Base-by-base conservation (phyloP, 2,329 filamentous ascomycete species). In the Rhinocladiella mackenziei region DNA sequence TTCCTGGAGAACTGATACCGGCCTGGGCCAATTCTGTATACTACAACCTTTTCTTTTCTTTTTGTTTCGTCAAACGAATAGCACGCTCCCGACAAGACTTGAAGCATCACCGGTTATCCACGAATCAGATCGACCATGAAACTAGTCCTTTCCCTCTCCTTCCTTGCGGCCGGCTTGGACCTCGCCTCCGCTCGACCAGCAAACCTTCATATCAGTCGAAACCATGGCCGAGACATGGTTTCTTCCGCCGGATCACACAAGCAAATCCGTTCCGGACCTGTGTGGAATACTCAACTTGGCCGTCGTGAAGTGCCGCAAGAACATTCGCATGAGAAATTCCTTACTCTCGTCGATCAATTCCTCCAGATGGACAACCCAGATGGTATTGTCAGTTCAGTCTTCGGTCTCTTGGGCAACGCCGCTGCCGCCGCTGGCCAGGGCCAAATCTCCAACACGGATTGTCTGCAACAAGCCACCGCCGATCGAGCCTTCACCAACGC, bases 401-500 rank as follows among this genome's bases (percentile, higher is more conserved):
- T 77, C 53, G 73, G 67, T 46, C 69, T 76, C 14, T 65, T 76
- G 13, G 78, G 78, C 13, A 68, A 73, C 46, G 69, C 65, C 31
- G 73, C 77, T 2, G 76, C 72, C 0, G 62, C 66, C 3, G 57
- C 59, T 1, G 76, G 76, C n/a, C 62, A 67, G 37, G 73, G 73
- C 38, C 60, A 61, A 31, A 73, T 76, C 50, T 62, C 62, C 20
- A 70, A 80, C 58, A 62, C 73, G 45, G 75, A 79, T 62, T 81
- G 77, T 58, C 71, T 80, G 34, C 77, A 80, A 60, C 75, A 78
- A 67, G 70, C 68, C 37, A 69, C 69, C 11, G 75, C 76, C 9
- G 76, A 79, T 49, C 75, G 77, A 62, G 76, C 76, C 15, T 78
- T 79, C 61, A 78, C 75, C 59, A 79, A 79, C 51, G 75, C 76